These are phyloP conservation scores for Pascua sp. DNA, from an alignment of 1,284 basidiomycete genomes.

Conservation along the genomic window DNA sequence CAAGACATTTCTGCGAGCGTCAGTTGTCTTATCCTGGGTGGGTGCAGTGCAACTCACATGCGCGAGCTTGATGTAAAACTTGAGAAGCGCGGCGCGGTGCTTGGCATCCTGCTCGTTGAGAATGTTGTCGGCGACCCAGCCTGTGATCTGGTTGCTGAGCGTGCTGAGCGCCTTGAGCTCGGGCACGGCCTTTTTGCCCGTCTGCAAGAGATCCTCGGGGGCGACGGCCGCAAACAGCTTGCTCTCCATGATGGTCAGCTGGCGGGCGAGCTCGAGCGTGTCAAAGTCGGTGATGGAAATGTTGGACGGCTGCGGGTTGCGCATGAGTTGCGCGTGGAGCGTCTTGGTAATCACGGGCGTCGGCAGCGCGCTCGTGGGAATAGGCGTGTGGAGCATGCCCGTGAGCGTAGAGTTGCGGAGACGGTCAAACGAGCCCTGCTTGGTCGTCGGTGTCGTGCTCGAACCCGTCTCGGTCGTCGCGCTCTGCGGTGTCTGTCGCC, in stretches of 20 bases:
- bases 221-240: conserved; percentile 82
- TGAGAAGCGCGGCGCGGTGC: conserved; percentile 74
- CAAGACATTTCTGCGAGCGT: conserved; percentile 71
- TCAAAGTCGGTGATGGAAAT: conserved; percentile 88
- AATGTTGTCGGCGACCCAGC: conserved; percentile 92
- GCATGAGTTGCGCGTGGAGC: conserved; percentile 57
- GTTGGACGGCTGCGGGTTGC: conserved; percentile 54
- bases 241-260: conserved; percentile 90
- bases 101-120: conserved; percentile 80
- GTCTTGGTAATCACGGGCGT: conserved; percentile 77
- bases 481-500: conserved; percentile 18
- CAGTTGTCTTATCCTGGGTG: too few species aligned
- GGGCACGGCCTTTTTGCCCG: conserved; percentile 70
- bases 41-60: too few species aligned
- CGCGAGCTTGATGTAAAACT: conserved; percentile 88
- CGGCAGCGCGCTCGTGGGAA: conserved; percentile 27
- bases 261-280: conserved; percentile 84
- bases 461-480: conserved; percentile 6
- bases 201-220: conserved; percentile 84
- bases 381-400: conserved; percentile 7
- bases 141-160: conserved; percentile 86
- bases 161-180: conserved; percentile 84
- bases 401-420: conserved; percentile 9
- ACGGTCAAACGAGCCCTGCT: conserved; percentile 19
- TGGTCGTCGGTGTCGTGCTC: conserved; percentile 7